A percentile compares a stretch with the other conserved stretches of the same genome.
Conservation (phyloP, 257 asterid species). For the Echites panduratus region DNA sequence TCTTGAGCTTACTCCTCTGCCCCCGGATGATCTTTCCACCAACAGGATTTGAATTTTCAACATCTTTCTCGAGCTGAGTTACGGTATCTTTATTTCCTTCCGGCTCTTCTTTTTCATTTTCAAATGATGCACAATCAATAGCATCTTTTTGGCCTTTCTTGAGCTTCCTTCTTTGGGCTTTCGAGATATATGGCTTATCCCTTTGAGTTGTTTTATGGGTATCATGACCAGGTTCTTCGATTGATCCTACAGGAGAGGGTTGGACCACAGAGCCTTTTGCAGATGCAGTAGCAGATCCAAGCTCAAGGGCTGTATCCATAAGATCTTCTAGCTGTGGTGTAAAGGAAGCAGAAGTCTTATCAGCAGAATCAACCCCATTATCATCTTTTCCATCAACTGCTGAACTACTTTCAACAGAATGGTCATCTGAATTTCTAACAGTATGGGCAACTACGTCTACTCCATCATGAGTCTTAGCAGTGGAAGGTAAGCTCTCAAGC, state of each 20-base stretch:
- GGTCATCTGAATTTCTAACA: slow-evolving; percentile 24
- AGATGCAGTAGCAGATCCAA: slow-evolving; percentile 70
- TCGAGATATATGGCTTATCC: slow-evolving; percentile 79
- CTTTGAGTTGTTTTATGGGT: slow-evolving; percentile 39
- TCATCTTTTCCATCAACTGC: slow-evolving; percentile 22
- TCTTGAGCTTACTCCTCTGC: slow-evolving; percentile 83
- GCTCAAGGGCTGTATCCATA: slow-evolving; percentile 89
- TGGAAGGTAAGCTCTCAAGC: slow-evolving; percentile 24
- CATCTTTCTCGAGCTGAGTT: slow-evolving; percentile 30
- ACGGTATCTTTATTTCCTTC: slow-evolving; percentile 30
- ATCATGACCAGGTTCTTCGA: slow-evolving; percentile 33
- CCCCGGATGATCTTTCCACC: slow-evolving; percentile 78
- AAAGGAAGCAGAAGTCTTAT: slow-evolving; percentile 39
- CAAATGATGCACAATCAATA: slow-evolving; percentile 24
- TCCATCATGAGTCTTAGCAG: slow-evolving; percentile 23
- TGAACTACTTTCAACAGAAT: slow-evolving; percentile 28
- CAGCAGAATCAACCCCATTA: slow-evolving; percentile 20
- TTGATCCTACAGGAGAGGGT: slow-evolving; percentile 36
- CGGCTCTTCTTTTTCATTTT: slow-evolving; percentile 28
- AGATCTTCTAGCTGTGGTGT: slow-evolving; percentile 72
- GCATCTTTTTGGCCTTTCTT: slow-evolving; percentile 76
- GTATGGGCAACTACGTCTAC: slow-evolving; percentile 26
- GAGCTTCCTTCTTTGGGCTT: slow-evolving; percentile 89
- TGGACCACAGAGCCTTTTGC: slow-evolving; percentile 54
- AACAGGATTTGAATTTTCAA: slow-evolving; percentile 32